A percentile compares a stretch with the other conserved stretches of the same genome.
Conservation (phyloP, 345 rosid species). For the Lepidium aucheri region DNA sequence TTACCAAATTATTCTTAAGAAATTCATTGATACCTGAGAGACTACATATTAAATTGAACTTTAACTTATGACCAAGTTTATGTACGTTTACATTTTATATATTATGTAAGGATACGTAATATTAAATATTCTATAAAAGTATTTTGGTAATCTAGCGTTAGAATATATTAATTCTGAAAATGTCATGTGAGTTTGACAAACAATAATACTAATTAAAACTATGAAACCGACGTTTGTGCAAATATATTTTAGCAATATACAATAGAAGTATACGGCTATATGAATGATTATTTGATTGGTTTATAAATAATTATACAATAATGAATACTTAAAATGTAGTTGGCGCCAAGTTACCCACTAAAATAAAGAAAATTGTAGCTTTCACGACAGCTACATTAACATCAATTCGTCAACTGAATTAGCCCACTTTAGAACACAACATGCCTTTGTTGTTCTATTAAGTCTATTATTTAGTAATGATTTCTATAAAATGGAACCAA, state of each 20-base stretch:
- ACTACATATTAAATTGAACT: background rate
- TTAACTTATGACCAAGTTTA: background rate
- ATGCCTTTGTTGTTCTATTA: background rate
- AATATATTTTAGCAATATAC: background rate
- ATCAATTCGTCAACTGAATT: background rate
- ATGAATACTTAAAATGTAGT: background rate
- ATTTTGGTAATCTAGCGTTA: background rate
- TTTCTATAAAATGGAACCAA: background rate
- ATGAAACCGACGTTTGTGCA: background rate
- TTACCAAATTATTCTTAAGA: background rate
- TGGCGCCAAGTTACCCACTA: background rate
- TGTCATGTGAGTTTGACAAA: background rate
- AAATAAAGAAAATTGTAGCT: conserved; percentile 13
- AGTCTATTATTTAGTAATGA: background rate
- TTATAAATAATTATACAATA: background rate
- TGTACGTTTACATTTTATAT: background rate
- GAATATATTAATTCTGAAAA: background rate
- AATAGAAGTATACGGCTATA: background rate
- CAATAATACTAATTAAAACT: background rate
- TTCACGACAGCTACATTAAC: conserved; percentile 17
- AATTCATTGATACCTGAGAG: background rate
- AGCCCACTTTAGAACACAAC: conserved; percentile 6
- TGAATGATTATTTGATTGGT: background rate
- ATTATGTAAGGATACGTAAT: background rate
- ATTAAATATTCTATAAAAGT: background rate